These are phyloP conservation scores for Tubosaeta sp. DNA, from an alignment of 768 basidiomycete genomes.

Conservation along the genomic window DNA sequence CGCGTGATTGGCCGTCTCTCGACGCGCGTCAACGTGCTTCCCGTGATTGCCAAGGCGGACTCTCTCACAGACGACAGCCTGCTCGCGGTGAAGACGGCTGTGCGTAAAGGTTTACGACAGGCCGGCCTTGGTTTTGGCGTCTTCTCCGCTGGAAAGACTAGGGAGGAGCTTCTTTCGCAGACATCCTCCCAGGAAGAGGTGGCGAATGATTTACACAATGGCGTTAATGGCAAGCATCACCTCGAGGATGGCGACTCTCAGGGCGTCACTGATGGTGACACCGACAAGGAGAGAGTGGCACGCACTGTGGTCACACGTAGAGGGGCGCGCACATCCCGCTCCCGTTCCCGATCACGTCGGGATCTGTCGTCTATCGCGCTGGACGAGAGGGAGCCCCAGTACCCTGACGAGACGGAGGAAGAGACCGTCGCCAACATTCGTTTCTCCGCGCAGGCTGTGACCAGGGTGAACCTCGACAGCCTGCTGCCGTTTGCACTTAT, in stretches of 20 bases:
- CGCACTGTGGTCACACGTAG: slow-evolving; percentile 74
- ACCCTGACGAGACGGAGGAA: slow-evolving; percentile 54
- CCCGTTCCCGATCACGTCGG: slow-evolving; percentile 71
- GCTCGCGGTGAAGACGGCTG: slow-evolving; percentile 62
- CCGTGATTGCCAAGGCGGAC: slow-evolving; percentile 76
- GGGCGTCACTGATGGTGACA: slow-evolving; percentile 37
- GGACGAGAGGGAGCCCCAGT: slow-evolving; percentile 52
- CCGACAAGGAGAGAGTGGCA: slow-evolving; percentile 51
- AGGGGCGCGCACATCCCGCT: slow-evolving; percentile 45
- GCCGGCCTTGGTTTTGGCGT: slow-evolving; percentile 76
- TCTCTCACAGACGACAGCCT: slow-evolving; percentile 80
- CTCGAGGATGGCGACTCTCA: slow-evolving; percentile 22
- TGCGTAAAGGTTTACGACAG: slow-evolving; percentile 61
- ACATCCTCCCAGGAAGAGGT: slow-evolving; percentile 15
- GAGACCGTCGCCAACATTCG: slow-evolving; percentile 74
- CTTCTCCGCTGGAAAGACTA: slow-evolving; percentile 47
- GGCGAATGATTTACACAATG: slow-evolving; percentile 21
- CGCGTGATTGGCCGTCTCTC: slow-evolving; percentile 74
- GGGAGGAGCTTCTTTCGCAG: slow-evolving; percentile 9
- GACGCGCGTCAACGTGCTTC: slow-evolving; percentile 73
- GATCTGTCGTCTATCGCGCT: slow-evolving; percentile 58
- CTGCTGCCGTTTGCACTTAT: slow-evolving; percentile 79
- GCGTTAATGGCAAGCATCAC: slow-evolving; percentile 30
- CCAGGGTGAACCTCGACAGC: slow-evolving; percentile 52
- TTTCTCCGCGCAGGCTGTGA: slow-evolving; percentile 67